Evolutionary conservation across 495 filamentous ascomycete genomes (phyloP).

Genomic region (Aspergillus ostianus): DNA sequence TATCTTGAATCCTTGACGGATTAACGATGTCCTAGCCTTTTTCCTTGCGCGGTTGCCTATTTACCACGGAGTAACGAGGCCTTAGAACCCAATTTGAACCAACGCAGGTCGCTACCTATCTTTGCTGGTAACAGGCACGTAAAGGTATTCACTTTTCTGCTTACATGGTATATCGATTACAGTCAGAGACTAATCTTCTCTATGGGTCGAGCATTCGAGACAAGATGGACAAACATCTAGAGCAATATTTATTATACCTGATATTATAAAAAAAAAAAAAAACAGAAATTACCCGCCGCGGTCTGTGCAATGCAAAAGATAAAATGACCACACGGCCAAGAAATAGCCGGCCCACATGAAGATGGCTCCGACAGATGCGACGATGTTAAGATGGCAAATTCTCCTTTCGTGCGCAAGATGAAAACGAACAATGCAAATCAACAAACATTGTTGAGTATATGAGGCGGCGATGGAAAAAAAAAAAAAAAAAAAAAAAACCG

Average conservation of each 20-base stretch:
- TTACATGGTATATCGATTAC: too few species aligned
- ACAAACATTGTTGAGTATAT: too few species aligned
- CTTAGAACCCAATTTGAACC: too few species aligned
- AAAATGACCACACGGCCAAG: background rate
- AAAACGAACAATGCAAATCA: background rate
- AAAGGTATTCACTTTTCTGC: background rate
- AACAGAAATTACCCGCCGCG: background rate
- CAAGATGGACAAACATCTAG: background rate
- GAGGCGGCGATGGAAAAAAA: too few species aligned
- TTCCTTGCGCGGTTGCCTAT: too few species aligned
- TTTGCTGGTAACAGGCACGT: background rate
- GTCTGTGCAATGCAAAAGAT: background rate
- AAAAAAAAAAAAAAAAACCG: too few species aligned
- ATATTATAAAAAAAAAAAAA: background rate
- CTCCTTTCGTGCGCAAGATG: background rate
- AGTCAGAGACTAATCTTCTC: too few species aligned
- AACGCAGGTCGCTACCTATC: background rate
- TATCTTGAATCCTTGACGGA: background rate
- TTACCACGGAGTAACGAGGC: too few species aligned
- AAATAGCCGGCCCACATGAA: background rate
- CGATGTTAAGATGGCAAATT: background rate
- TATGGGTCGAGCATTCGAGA: background rate
- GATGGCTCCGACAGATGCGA: background rate
- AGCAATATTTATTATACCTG: background rate
- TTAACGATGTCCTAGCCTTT: background rate